A percentile compares a stretch with the other conserved stretches of the same genome.
These are phyloP conservation scores for Aspergillus nanangensis DNA, from an alignment of 495 filamentous ascomycete genomes.

Conservation along the genomic window DNA sequence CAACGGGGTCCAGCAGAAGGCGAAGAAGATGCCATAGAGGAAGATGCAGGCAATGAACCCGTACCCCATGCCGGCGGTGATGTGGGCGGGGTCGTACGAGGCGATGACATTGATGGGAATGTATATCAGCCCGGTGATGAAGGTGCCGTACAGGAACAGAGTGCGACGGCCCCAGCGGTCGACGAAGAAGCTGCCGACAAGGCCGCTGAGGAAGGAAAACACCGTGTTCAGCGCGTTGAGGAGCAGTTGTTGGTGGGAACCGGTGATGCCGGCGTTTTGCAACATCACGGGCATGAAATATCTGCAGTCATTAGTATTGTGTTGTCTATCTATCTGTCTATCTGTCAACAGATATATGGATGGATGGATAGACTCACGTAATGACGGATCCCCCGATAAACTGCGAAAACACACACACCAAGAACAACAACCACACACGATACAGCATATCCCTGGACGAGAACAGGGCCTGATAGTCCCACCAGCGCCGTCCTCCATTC, in stretches of 20 bases:
- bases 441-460: constrained; percentile 51
- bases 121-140: constrained; percentile 43
- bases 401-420: constrained; percentile 49
- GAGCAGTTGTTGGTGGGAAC: constrained; percentile 45
- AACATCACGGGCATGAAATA: constrained; percentile 26
- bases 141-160: constrained; percentile 50
- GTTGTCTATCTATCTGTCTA: neutral
- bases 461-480: constrained; percentile 57
- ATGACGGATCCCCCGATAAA: constrained; percentile 29
- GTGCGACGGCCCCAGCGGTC: constrained; percentile 43
- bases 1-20: constrained; percentile 59
- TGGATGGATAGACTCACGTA: constrained; percentile 3
- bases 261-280: constrained; percentile 22
- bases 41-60: constrained; percentile 59
- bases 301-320: neutral
- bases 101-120: constrained; percentile 43
- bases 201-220: constrained; percentile 57
- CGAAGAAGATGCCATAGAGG: constrained; percentile 60
- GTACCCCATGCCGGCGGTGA: constrained; percentile 57
- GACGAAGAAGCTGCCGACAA: constrained; percentile 57
- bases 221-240: constrained; percentile 56
- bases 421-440: constrained; percentile 45
- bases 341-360: neutral
- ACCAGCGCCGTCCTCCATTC: constrained; percentile 55
- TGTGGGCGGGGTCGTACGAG: constrained; percentile 34